Base-by-base conservation (phyloP, 129 eudicot genomes). In the Smallanthus sonchifolius region DNA sequence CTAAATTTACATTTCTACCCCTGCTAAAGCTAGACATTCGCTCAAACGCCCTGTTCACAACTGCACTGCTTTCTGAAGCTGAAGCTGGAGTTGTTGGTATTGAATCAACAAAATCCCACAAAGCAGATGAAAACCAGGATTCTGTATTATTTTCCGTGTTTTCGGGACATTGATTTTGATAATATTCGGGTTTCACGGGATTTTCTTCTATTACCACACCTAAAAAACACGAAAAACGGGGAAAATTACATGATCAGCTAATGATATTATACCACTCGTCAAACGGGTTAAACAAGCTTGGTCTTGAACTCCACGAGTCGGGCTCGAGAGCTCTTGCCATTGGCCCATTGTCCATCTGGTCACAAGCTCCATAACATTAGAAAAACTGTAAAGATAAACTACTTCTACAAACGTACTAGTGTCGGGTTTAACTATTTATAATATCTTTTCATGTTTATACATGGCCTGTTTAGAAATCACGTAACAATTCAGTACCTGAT, bases 51-150 rank as follows among this genome's bases (percentile, higher is more conserved):
- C 57, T 81, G 73, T 87, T 87, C 67, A 90, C 92, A 62, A 89
- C 73, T 70, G 87, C 90, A 43, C 73, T 51, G 49, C 78, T 84
- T 80, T 93, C 98, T 0, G 98, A 84, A 67, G 98, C 98, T 10
- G 92, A 90, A 81, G 98, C 98, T 56, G 95, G 98, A 49, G 88
- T 85, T 9, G 98, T 79, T n/a, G 98, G 98, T 87, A 93, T 93
- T 2, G 95, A 84, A 59, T 93, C 98, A 78, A 93, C 89, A 73
- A 93, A 88, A 0, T 88, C 61, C 98, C 96, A 93, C 4, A 90
- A 65, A 71, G 86, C 83, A 67, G 96, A 69, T 10, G 96, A 77
- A 42, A 89, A 51, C 96, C 95, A 90, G 9, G 96, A 81, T 56
- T 80, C 75, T 55, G 84, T 47, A 70, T 75, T 78, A 39, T 83